Base-by-base conservation (phyloP, 768 basidiomycete species). In the Daedaleopsis sinensis region DNA sequence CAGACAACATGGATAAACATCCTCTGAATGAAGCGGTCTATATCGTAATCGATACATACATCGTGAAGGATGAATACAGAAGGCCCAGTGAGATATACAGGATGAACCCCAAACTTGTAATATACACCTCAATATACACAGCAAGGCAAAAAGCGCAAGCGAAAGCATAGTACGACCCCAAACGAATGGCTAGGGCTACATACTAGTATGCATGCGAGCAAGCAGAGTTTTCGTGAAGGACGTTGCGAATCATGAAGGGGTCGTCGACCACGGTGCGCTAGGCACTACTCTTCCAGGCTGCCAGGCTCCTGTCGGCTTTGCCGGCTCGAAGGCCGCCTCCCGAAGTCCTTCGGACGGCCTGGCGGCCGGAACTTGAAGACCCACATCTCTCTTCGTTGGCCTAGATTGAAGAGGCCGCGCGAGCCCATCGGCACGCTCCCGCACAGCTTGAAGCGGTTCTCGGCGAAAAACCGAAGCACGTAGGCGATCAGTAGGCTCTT, bases 351-450 rank as follows among this genome's bases (percentile, higher is more conserved):
- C 32, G 42, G 21, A 42, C 15, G 54, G 19, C 35, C 58, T 44
- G 1, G 51, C 42, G 16, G 56, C 72, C 66, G 55, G 64, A 56
- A 68, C 74, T 81, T 82, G 77, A 91, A 90, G 24, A 91, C 77
- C 76, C 89, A 84, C 16, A 89, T 66, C 70, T 91, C 89, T 67
- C 79, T 82, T 59, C 80, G 78, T 16, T 72, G 68, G 16, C 77
- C 73, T 24, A 82, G 68, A 23, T 77, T 75, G 51, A 80, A 66
- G 32, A 78, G 63, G 5, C 77, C 76, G 12, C 67, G 58, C 6
- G 73, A 68, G 1, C 79, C 84, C 67, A 93, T 79, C 0, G 85
- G 83, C n/a, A 93, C 72, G 21, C 86, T 82, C 1, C 88, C 87
- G 64, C 88, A 84, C 15, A 93, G 80, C 51, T 81, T 79, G 71